Evolutionary conservation across 2,329 filamentous ascomycete species (phyloP).

Genomic region (Alternaria consortialis): DNA sequence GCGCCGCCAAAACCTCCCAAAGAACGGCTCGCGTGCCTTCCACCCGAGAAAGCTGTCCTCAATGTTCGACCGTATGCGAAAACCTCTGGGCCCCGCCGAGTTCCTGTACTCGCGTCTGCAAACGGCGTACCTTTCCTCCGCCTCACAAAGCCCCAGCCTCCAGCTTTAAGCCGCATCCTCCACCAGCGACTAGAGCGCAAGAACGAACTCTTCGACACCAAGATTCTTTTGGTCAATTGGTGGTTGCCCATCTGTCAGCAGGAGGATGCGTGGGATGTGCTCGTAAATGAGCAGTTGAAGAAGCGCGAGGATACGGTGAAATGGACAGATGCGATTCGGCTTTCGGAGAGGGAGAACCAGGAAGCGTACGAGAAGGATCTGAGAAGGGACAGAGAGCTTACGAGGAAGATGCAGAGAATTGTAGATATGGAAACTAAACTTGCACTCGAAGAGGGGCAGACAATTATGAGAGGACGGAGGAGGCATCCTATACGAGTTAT

Average conservation of each 20-base stretch:
- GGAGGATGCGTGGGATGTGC: conserved; percentile 62
- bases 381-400: conserved; percentile 44
- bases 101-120: conserved; percentile 68
- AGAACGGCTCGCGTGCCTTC: conserved; percentile 44
- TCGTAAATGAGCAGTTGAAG: conserved; percentile 38
- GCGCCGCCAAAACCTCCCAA: conserved; percentile 20
- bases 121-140: conserved; percentile 71
- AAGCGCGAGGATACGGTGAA: conserved; percentile 20
- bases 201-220: conserved; percentile 52
- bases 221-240: conserved; percentile 55
- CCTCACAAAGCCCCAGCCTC: conserved; percentile 71
- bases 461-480: conserved; percentile 40
- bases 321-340: conserved; percentile 45
- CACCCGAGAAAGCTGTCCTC: conserved; percentile 56
- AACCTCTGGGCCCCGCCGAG: conserved; percentile 63
- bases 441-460: conserved; percentile 51
- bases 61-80: conserved; percentile 59
- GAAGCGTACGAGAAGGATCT: conserved; percentile 27
- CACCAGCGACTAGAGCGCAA: conserved; percentile 60
- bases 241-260: conserved; percentile 49
- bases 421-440: conserved; percentile 59
- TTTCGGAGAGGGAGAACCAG: conserved; percentile 28
- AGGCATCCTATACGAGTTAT: conserved; percentile 33
- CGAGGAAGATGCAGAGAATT: conserved; percentile 56
- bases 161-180: conserved; percentile 66